Base-by-base conservation (phyloP, 495 filamentous ascomycete species). In the Cercophora sp. region DNA sequence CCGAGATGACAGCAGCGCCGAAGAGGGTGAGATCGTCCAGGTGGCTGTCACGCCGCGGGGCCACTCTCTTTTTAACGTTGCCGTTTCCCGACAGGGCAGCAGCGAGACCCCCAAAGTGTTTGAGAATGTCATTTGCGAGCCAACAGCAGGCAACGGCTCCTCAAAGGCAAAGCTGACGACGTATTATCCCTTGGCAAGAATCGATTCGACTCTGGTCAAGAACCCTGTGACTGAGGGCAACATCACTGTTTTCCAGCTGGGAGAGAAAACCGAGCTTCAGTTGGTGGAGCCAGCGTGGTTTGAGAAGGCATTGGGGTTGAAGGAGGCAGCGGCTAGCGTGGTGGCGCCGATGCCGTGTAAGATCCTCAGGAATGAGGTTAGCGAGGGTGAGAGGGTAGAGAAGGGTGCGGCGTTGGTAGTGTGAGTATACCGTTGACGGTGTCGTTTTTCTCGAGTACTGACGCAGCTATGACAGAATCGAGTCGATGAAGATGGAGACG, bases 401-500 rank as follows among this genome's bases (percentile, higher is more conserved):
- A 94, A 91, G 70, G 91, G 91, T 45, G 84, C 94, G 59, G 81
- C 89, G 16, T 71, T 98, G 55, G 89, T 97, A 35, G 91, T 98
- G 78, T 81, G 62, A 75, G 77, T 70, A 20, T 26, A 9, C 23
- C n/a, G 1, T 2, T 23, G 8, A 15, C 20, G 29, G 8, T 24
- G 1, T 37, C 23, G 34, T 46, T 16, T 11, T 13, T 15, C 16
- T 3, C n/a, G 18, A 23, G 5, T 8, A 4, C 29, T 48, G 15
- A 27, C n/a, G 11, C 19, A 42, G 27, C 40, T 9, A 15, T 15
- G 22, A 9, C 39, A 78, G 78, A 1, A 95, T 98, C 63, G 93
- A 98, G 71, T 96, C 92, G 51, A 98, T 98, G 93, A 98, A 98
- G 79, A 98, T 98, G 93, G 93, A 98, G 71, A 98, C 90, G 26